Conservation (phyloP, 1,139 yeast genomes). For the Lodderomyces orthopsilosis region DNA sequence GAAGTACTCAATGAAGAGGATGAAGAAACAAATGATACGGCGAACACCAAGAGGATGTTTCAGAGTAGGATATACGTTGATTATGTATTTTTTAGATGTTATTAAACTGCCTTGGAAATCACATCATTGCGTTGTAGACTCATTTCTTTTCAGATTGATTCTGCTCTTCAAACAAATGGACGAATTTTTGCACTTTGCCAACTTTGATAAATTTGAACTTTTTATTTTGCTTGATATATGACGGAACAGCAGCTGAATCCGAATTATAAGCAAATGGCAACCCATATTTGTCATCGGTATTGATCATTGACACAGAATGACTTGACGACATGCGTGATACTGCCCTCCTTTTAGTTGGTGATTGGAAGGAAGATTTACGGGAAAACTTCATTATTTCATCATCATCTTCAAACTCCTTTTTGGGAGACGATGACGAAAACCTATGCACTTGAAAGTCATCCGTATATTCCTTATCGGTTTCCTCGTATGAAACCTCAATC, state of each 20-base stretch:
- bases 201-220: slow-evolving; percentile 48
- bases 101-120: too few relatives aligned
- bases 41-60: slow-evolving; percentile 13
- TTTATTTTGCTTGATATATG: slow-evolving; percentile 41
- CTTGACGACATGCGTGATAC: slow-evolving; percentile 21
- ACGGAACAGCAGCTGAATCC: slow-evolving; percentile 32
- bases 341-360: slow-evolving; percentile 17
- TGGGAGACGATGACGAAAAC: slow-evolving; percentile 7
- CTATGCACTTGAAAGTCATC: slow-evolving; percentile 6
- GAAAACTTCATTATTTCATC: slow-evolving; percentile 8
- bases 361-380: slow-evolving; percentile 14
- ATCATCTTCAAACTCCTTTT: slow-evolving; percentile 8
- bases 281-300: slow-evolving; percentile 22
- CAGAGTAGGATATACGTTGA: slow-evolving; percentile 5
- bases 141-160: slow-evolving; percentile 2
- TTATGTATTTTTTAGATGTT: not conserved
- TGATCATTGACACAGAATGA: slow-evolving; percentile 22
- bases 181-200: slow-evolving; percentile 50
- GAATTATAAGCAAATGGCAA: slow-evolving; percentile 33
- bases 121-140: too few relatives aligned
- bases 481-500: slow-evolving; percentile 9
- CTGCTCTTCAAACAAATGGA: slow-evolving; percentile 43
- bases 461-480: slow-evolving; percentile 8
- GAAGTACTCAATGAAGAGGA: slow-evolving; percentile 7
- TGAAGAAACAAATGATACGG: slow-evolving; percentile 12